Percentiles rank a stretch among this genome's conserved stretches.
Conservation (phyloP, 129 eudicot genomes). For the Tagetes patula region DNA sequence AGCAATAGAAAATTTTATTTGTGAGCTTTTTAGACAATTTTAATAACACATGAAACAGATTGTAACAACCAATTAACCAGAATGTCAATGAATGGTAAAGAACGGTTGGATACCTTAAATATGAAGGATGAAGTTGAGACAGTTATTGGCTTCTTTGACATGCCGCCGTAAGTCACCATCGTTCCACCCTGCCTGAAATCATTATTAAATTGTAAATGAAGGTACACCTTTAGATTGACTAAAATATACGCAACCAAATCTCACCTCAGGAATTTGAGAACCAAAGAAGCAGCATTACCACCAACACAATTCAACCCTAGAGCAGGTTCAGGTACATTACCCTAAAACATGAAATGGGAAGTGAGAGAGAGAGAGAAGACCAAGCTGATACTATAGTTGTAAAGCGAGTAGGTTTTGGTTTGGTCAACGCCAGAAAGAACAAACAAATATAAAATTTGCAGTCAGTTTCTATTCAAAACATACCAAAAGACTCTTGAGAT, state of each 20-base stretch:
- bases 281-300: constrained; percentile 92
- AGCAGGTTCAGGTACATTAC: constrained; percentile 69
- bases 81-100: constrained; percentile 5
- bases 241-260: constrained; percentile 16
- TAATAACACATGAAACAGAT: background rate
- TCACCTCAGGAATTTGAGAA: constrained; percentile 85
- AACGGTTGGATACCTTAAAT: constrained; percentile 61
- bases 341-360: constrained; percentile 40
- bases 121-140: constrained; percentile 88
- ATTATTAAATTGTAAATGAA: constrained; percentile 9
- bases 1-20: no score
- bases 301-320: constrained; percentile 97
- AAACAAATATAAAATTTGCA: background rate
- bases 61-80: constrained; percentile 14
- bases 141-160: constrained; percentile 92
- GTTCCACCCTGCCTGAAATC: constrained; percentile 83
- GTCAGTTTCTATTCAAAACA: background rate
- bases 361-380: background rate
- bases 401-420: background rate
- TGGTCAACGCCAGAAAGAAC: background rate
- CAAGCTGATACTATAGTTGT: background rate
- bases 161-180: constrained; percentile 99
- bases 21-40: background rate
- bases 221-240: constrained; percentile 1
- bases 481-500: constrained; percentile 81